Evolutionary conservation across 164 flowering plant genomes (phyloP), one percentile per base, ranked within the genome.

Genomic region (Berberis vulgaris): DNA sequence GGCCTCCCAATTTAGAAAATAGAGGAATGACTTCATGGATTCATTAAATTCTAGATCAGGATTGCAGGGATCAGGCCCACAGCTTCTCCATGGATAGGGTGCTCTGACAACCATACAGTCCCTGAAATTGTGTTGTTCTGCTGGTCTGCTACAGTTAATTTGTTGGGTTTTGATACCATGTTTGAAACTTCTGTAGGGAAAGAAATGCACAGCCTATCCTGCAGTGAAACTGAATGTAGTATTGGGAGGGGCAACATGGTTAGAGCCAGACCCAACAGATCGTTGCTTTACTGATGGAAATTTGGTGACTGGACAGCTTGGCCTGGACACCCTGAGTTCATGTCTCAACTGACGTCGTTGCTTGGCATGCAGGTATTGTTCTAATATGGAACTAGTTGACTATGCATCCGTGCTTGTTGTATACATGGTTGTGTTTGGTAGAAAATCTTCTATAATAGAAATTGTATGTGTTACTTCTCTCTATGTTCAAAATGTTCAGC

Each of bases 261-360:
- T 91, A 57, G 99, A 88, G 58, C 97, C 97, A 2, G 85, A 87
- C 42, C 99, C 97, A 38, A 89, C 91, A 41, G 63, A 82, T 58
- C 87, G 96, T 2, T 91, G 96, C 80, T 95, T 85, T 76, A 91
- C 97, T 4, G 99, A 94, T 72, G 90, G 90, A 56, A 94, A 94
- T 75, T 68, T 94, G 77, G 99, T 94, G 62, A 91, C 97, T 44
- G 99, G 96, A 73, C 99, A 50, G 97, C 97, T 45, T 91, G 99
- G 97, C 97, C 96, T 3, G 97, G 87, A 2, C 97, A 91, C 67
- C 99, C 97, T 2, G 85, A 91, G 76, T 91, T 95, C 69, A 69
- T 95, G 41, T 79, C 97, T 59, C 97, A 87, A 76, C 72, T 89
- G 67, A 85, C 91, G 96, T 70, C 73, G 1, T 72, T 91, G 71